These are phyloP conservation scores for Collybiopsis confluens DNA, from an alignment of 768 basidiomycete species.

Conservation along the genomic window DNA sequence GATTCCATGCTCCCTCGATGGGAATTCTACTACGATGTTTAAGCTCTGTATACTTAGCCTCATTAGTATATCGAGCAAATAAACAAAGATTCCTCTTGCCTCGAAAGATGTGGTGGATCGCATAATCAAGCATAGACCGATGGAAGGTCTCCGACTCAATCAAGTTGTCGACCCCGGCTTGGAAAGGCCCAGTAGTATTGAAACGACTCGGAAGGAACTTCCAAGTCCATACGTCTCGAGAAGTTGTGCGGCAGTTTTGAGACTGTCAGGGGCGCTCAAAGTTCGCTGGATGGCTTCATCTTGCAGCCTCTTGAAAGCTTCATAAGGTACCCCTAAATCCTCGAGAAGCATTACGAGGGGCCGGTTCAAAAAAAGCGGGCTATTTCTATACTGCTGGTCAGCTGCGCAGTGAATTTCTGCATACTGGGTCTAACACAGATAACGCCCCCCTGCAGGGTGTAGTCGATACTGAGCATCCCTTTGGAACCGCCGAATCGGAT, in stretches of 20 bases:
- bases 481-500: slow-evolving; percentile 63
- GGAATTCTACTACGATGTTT: slow-evolving; percentile 44
- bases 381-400: slow-evolving; percentile 52
- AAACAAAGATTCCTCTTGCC: not conserved
- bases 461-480: slow-evolving; percentile 53
- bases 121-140: slow-evolving; percentile 50
- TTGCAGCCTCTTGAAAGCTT: slow-evolving; percentile 52
- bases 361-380: slow-evolving; percentile 62
- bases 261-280: slow-evolving; percentile 33
- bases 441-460: slow-evolving; percentile 42
- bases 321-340: slow-evolving; percentile 52
- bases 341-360: slow-evolving; percentile 65
- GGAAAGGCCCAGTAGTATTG: slow-evolving; percentile 43
- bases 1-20: slow-evolving; percentile 55
- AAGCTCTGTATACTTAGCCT: not conserved
- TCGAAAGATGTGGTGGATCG: slow-evolving; percentile 56
- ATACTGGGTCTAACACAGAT: slow-evolving; percentile 57
- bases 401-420: slow-evolving; percentile 59
- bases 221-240: slow-evolving; percentile 58
- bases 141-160: slow-evolving; percentile 32
- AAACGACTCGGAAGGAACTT: slow-evolving; percentile 49
- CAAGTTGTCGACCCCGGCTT: slow-evolving; percentile 26
- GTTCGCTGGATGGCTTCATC: slow-evolving; percentile 47
- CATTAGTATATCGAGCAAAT: not conserved
- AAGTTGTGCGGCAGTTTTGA: slow-evolving; percentile 41